Conservation (phyloP, 2,329 filamentous ascomycete genomes). For the Calycina herbarum region DNA sequence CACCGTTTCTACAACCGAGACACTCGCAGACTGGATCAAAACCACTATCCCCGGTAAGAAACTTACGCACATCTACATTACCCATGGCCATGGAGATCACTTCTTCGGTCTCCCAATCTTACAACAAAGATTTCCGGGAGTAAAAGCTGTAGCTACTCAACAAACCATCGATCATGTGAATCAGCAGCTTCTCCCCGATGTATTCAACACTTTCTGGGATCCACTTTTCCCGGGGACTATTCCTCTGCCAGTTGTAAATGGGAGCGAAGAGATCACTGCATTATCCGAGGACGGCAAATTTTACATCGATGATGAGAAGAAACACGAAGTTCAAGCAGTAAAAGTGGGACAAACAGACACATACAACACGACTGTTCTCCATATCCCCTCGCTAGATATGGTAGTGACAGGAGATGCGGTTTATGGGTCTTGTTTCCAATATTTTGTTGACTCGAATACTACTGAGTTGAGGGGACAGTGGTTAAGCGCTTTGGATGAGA, state of each 20-base stretch:
- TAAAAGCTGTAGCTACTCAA: slow-evolving; percentile 27
- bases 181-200: slow-evolving; percentile 22
- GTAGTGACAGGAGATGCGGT: slow-evolving; percentile 43
- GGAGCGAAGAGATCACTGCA: slow-evolving; percentile 21
- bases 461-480: not conserved
- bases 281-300: slow-evolving; percentile 24
- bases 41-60: slow-evolving; percentile 30
- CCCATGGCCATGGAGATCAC: slow-evolving; percentile 45
- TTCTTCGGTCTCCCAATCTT: slow-evolving; percentile 40
- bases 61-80: slow-evolving; percentile 42
- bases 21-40: slow-evolving; percentile 41
- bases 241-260: slow-evolving; percentile 13
- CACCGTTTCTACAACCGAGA: slow-evolving; percentile 36
- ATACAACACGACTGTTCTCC: slow-evolving; percentile 39
- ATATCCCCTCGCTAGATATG: slow-evolving; percentile 39
- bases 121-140: slow-evolving; percentile 34
- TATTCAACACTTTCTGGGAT: slow-evolving; percentile 28
- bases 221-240: slow-evolving; percentile 33
- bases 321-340: slow-evolving; percentile 24
- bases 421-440: slow-evolving; percentile 41
- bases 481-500: not conserved
- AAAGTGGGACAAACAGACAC: slow-evolving; percentile 30
- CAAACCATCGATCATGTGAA: slow-evolving; percentile 12
- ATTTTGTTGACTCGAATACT: slow-evolving; percentile 40
- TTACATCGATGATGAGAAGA: slow-evolving; percentile 23